Evolutionary conservation across 306 rosid species (phyloP), one percentile per base, ranked within the genome.

Genomic region (Boehmeria nivea): DNA sequence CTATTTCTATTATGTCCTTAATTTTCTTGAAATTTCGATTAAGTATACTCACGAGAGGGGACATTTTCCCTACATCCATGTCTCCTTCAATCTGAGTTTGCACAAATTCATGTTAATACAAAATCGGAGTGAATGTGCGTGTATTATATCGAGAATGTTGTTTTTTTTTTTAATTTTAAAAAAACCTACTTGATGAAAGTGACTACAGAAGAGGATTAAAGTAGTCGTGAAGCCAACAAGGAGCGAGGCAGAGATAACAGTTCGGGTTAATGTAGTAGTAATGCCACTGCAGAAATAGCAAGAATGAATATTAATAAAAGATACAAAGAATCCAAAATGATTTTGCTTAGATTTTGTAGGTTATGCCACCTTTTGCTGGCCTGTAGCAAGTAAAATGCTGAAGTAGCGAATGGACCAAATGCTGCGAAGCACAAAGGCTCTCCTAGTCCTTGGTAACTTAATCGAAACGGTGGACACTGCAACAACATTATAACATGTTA

Each of bases 371-470:
- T 89, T 73, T 81, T 33, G 64, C 77, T 71, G 28, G 87, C 76
- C 51, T 81, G 97, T 50, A 86, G 68, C 64, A 89, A 82, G 84
- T 86, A 89, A 76, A 89, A 89, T 16, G 86, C 95, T 27, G 76
- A 65, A 27, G 85, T 83, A 43, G 95, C 87, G 64, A 83, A 89
- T 64, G 95, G 97, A 33, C 95, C 97, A 73, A 89, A 89, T 55
- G 94, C 97, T 58, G 95, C 89, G 59, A 86, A 85, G 76, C 97
- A 89, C 79, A 89, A 77, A 12, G 95, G 97, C 71, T 89, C 97
- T 71, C 97, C 95, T 2, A 89, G 67, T 43, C 97, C 97, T 23
- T 65, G 85, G 71, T 85, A 89, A 72, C 97, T 83, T 75, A 89
- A 65, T 61, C 97, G 79, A 80, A 81, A 89, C 16, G 95, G 97